phyloP scores from a whole-genome alignment of 78 protist species.

The Emiliania huxleyi region DNA sequence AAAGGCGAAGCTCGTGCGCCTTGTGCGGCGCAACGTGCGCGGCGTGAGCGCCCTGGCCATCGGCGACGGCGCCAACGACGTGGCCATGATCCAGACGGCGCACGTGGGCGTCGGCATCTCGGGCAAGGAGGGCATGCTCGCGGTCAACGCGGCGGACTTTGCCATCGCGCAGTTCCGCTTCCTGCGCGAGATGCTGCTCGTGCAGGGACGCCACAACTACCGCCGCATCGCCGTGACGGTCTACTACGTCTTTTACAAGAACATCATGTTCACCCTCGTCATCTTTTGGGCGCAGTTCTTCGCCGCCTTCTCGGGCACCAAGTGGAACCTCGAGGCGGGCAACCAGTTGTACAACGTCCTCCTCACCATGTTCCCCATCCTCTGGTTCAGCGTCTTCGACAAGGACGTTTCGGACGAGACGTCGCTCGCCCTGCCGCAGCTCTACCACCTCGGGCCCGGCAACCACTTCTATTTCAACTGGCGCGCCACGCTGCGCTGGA shows the following conservation, averaged over 20 bases:
- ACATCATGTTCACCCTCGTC: slow-evolving; percentile 20
- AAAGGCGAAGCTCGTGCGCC: slow-evolving; percentile 73
- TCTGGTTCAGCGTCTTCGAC: slow-evolving; percentile 27
- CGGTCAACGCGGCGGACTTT: slow-evolving; percentile 71
- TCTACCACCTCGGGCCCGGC: background rate
- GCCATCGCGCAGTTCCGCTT: slow-evolving; percentile 86
- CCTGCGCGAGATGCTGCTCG: slow-evolving; percentile 61
- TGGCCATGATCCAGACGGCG: slow-evolving; percentile 81
- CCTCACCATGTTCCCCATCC: background rate
- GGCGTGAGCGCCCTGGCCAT: slow-evolving; percentile 62
- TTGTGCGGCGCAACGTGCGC: background rate
- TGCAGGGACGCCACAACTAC: slow-evolving; percentile 75
- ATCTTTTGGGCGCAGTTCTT: slow-evolving; percentile 14
- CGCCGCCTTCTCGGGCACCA: slow-evolving; percentile 43
- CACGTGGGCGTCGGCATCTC: slow-evolving; percentile 91
- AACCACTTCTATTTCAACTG: slow-evolving; percentile 30
- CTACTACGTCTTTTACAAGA: slow-evolving; percentile 76
- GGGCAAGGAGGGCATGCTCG: slow-evolving; percentile 82
- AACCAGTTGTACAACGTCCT: background rate
- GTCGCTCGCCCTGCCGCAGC: background rate
- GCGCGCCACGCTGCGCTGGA: background rate
- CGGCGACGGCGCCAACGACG: slow-evolving; percentile 92
- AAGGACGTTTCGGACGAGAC: slow-evolving; percentile 19
- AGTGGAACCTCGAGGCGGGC: slow-evolving; percentile 43
- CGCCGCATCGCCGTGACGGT: slow-evolving; percentile 38